These are phyloP conservation scores for Phytophthora pluvialis DNA, from an alignment of 352 stramenopile genomes.

Conservation along the genomic window DNA sequence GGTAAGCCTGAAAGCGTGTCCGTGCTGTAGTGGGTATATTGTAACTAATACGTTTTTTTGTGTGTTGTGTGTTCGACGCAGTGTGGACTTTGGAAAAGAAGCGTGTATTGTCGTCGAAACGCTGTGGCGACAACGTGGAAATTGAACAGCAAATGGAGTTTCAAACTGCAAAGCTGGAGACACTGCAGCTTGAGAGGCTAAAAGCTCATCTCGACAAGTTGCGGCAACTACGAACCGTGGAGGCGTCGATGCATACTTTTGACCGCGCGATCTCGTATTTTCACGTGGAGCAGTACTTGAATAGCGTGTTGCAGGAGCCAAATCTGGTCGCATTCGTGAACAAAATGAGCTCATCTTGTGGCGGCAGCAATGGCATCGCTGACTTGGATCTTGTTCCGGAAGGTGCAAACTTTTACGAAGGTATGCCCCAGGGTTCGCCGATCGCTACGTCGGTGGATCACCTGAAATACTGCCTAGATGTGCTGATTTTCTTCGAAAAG, in stretches of 20 bases:
- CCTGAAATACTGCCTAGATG: slow-evolving; percentile 84
- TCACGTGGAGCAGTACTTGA: slow-evolving; percentile 85
- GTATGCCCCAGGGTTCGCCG: slow-evolving; percentile 49
- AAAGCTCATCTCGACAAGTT: slow-evolving; percentile 73
- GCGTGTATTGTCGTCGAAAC: slow-evolving; percentile 56
- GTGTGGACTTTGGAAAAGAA: slow-evolving; percentile 72
- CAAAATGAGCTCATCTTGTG: slow-evolving; percentile 69
- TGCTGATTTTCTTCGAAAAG: slow-evolving; percentile 90
- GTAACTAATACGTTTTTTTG: background rate
- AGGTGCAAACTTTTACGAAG: slow-evolving; percentile 76
- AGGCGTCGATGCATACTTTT: slow-evolving; percentile 81
- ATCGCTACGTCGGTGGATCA: slow-evolving; percentile 73
- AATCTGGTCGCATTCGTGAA: slow-evolving; percentile 71
- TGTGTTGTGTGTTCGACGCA: slow-evolving; percentile 19
- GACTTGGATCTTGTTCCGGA: slow-evolving; percentile 71
- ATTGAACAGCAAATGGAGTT: slow-evolving; percentile 66
- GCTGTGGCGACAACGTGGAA: slow-evolving; percentile 65
- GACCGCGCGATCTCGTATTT: slow-evolving; percentile 84
- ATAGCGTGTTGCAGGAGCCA: slow-evolving; percentile 75
- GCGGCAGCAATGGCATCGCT: slow-evolving; percentile 28
- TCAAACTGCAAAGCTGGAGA: slow-evolving; percentile 78
- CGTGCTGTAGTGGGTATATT: background rate
- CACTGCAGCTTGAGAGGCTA: slow-evolving; percentile 64
- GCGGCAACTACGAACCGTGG: slow-evolving; percentile 76
- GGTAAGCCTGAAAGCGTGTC: slow-evolving; percentile 35